A percentile compares a stretch with the other conserved stretches of the same genome.
These are phyloP conservation scores for Aspergillus eucalypticola DNA, from an alignment of 2,329 filamentous ascomycete species.

Conservation along the genomic window DNA sequence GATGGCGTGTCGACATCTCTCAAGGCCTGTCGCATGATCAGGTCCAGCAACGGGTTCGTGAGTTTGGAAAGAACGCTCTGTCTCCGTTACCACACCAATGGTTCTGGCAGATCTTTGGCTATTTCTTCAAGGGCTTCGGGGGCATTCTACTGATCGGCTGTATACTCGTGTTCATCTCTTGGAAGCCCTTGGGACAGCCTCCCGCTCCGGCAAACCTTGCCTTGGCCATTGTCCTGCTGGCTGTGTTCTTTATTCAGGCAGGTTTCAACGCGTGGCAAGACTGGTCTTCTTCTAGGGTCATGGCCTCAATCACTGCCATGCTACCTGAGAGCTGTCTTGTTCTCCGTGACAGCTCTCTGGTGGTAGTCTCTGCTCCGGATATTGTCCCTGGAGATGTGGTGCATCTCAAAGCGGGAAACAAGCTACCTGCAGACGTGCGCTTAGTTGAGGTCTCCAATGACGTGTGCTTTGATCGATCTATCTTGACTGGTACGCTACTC, in stretches of 20 bases:
- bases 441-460: slow-evolving; percentile 69
- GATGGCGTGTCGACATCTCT: slow-evolving; percentile 57
- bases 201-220: slow-evolving; percentile 70
- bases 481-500: slow-evolving; percentile 61
- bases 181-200: slow-evolving; percentile 73
- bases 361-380: slow-evolving; percentile 55
- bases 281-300: slow-evolving; percentile 74
- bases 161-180: slow-evolving; percentile 73
- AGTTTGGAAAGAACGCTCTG: slow-evolving; percentile 68
- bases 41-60: slow-evolving; percentile 54
- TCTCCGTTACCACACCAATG: slow-evolving; percentile 65
- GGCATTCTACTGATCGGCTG: slow-evolving; percentile 67
- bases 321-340: slow-evolving; percentile 71
- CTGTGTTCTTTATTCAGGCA: slow-evolving; percentile 70
- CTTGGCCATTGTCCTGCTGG: slow-evolving; percentile 69
- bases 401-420: slow-evolving; percentile 69
- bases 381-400: slow-evolving; percentile 73
- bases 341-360: slow-evolving; percentile 59
- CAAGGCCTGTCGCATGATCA: slow-evolving; percentile 64
- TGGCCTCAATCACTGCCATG: slow-evolving; percentile 79
- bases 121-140: slow-evolving; percentile 78
- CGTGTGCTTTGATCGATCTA: slow-evolving; percentile 70
- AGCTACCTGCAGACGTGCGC: slow-evolving; percentile 71
- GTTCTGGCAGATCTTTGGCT: slow-evolving; percentile 61
- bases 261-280: slow-evolving; percentile 72